Evolutionary conservation across 345 rosid species (phyloP).

Genomic region (Bruguiera gymnorhiza): DNA sequence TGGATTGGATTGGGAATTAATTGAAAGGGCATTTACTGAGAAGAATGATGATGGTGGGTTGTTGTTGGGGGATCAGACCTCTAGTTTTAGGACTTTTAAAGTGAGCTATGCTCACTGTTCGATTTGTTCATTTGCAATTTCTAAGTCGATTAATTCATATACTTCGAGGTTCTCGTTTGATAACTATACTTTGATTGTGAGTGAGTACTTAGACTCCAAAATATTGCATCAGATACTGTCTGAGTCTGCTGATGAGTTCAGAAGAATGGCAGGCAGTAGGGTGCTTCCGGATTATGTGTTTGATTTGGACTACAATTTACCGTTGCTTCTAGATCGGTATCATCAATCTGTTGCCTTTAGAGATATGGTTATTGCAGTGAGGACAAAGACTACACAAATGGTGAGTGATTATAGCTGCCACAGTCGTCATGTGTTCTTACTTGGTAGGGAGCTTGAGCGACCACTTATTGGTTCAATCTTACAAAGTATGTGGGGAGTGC

Average conservation of each 20-base stretch:
- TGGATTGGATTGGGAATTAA: constrained; percentile 72
- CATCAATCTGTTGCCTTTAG: constrained; percentile 87
- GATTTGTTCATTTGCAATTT: constrained; percentile 74
- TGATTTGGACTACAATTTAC: constrained; percentile 65
- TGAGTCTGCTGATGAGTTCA: constrained; percentile 64
- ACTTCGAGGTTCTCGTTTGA: constrained; percentile 96
- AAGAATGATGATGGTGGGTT: constrained; percentile 63
- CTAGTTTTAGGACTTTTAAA: constrained; percentile 54
- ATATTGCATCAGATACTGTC: constrained; percentile 72
- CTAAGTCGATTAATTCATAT: constrained; percentile 75
- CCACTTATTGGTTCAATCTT: constrained; percentile 85
- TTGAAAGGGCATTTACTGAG: constrained; percentile 65
- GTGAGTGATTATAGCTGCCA: constrained; percentile 96
- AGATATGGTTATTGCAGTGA: constrained; percentile 94
- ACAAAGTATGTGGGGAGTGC: constrained; percentile 99
- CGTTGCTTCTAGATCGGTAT: constrained; percentile 80
- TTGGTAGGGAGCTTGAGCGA: constrained; percentile 77
- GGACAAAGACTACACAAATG: constrained; percentile 73
- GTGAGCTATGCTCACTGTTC: constrained; percentile 68
- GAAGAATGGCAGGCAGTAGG: constrained; percentile 62
- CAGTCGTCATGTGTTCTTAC: constrained; percentile 81
- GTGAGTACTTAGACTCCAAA: constrained; percentile 95
- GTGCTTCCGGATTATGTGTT: constrained; percentile 93
- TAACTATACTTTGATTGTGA: constrained; percentile 88
- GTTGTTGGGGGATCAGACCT: constrained; percentile 71